These are phyloP conservation scores for Daldinia childiae DNA, from an alignment of 495 filamentous ascomycete genomes.

Conservation along the genomic window DNA sequence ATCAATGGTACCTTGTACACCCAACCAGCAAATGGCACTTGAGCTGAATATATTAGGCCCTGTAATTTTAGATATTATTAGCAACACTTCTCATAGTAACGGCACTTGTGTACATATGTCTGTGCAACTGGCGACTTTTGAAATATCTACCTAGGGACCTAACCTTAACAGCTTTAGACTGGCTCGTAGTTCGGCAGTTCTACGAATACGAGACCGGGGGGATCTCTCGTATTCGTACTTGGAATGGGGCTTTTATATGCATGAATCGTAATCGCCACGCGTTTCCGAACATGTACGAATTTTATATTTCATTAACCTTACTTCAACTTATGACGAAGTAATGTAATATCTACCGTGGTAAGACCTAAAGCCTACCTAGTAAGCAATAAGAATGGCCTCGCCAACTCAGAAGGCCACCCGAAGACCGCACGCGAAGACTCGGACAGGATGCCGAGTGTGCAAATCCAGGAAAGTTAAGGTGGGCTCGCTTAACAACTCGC, in stretches of 20 bases:
- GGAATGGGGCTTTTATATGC: background rate
- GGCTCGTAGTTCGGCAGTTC: background rate
- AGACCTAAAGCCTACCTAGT: background rate
- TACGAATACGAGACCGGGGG: slow-evolving; percentile 29
- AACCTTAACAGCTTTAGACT: slow-evolving; percentile 13
- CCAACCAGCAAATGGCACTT: background rate
- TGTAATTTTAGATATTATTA: background rate
- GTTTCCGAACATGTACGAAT: slow-evolving; percentile 23
- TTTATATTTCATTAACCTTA: slow-evolving; percentile 9
- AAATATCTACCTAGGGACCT: too few relatives aligned
- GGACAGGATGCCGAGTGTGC: slow-evolving; percentile 40
- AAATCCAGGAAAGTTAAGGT: slow-evolving; percentile 41
- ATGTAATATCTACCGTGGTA: background rate
- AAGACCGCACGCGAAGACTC: slow-evolving; percentile 39
- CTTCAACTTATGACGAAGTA: background rate
- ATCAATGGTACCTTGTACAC: background rate
- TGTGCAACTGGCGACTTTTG: slow-evolving; percentile 39
- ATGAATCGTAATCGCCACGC: slow-evolving; percentile 33
- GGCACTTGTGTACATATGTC: slow-evolving; percentile 11
- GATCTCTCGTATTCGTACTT: slow-evolving; percentile 22
- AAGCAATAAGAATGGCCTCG: slow-evolving; percentile 17
- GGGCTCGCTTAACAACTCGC: slow-evolving; percentile 8
- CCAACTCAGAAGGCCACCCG: slow-evolving; percentile 29
- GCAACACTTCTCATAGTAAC: background rate
- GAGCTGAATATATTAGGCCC: background rate